phyloP scores from a whole-genome alignment of 192 early-diverging fungal genomes.

The Entomortierella chlamydospora region DNA sequence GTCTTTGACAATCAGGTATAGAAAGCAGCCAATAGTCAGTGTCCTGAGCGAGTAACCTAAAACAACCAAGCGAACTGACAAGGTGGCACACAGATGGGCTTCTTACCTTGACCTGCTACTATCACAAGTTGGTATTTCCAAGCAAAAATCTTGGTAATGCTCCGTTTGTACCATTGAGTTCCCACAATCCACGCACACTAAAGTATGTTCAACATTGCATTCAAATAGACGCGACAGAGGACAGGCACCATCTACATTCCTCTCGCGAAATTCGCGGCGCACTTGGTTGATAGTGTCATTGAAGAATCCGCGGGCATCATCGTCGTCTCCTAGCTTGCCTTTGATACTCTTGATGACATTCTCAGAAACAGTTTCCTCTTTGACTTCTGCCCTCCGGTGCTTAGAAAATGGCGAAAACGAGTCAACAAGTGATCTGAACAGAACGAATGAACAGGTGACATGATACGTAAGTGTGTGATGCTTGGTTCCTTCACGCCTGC shows the following conservation, averaged over 20 bases:
- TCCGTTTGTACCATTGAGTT: conserved; percentile 10
- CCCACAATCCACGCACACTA: conserved; percentile 20
- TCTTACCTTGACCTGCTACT: conserved; percentile 19
- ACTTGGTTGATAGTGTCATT: conserved; percentile 27
- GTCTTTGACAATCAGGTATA: background rate
- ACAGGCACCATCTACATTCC: background rate
- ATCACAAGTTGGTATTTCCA: conserved; percentile 21
- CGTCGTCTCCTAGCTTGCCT: conserved; percentile 28
- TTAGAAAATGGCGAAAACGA: background rate
- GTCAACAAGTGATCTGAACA: conserved; percentile 10
- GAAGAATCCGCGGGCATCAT: conserved; percentile 37
- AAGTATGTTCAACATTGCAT: conserved; percentile 15
- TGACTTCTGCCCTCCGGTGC: background rate
- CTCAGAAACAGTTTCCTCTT: conserved; percentile 14
- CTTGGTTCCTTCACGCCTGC: background rate
- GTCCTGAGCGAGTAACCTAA: no score
- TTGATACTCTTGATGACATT: conserved; percentile 18
- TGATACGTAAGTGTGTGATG: background rate
- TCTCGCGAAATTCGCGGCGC: conserved; percentile 15
- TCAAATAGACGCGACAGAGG: conserved; percentile 27
- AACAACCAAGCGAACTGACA: no score
- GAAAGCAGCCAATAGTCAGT: background rate
- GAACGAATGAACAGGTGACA: background rate
- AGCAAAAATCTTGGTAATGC: conserved; percentile 24
- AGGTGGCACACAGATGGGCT: background rate